phyloP scores from a whole-genome alignment of 306 rosid genomes.

The Glycyrrhiza uralensis region DNA sequence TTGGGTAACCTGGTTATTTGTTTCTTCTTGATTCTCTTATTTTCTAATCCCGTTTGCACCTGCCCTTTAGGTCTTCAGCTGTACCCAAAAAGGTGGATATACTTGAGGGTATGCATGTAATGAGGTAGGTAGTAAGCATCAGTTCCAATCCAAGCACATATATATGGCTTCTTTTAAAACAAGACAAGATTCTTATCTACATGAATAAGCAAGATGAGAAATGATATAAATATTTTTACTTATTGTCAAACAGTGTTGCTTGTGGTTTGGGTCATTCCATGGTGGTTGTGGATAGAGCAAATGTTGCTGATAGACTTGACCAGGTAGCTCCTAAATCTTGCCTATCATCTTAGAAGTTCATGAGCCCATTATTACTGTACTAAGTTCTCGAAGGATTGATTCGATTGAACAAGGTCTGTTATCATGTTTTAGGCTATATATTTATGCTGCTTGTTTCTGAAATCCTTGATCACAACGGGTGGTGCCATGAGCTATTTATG shows the following conservation, averaged over 20 bases:
- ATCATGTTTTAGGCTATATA: background rate
- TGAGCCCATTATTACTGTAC: background rate
- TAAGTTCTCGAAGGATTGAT: background rate
- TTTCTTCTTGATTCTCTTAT: slow-evolving; percentile 6
- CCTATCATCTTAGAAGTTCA: background rate
- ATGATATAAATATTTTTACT: background rate
- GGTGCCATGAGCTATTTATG: background rate
- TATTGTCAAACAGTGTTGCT: slow-evolving; percentile 70
- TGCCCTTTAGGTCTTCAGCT: slow-evolving; percentile 72
- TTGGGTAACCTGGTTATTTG: background rate
- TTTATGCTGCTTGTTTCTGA: background rate
- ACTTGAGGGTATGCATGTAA: slow-evolving; percentile 92
- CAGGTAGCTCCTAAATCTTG: slow-evolving; percentile 52
- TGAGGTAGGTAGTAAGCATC: slow-evolving; percentile 45
- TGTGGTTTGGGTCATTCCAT: slow-evolving; percentile 88
- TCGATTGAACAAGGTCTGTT: background rate
- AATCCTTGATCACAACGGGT: background rate
- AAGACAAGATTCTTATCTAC: background rate
- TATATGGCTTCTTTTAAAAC: background rate
- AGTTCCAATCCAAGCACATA: background rate
- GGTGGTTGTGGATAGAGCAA: slow-evolving; percentile 81
- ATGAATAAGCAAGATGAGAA: background rate
- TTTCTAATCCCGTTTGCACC: slow-evolving; percentile 1
- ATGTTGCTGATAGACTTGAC: slow-evolving; percentile 69
- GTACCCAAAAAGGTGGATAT: slow-evolving; percentile 89